Conservation (phyloP, 1,284 basidiomycete genomes). For the Trametes hirsuta region DNA sequence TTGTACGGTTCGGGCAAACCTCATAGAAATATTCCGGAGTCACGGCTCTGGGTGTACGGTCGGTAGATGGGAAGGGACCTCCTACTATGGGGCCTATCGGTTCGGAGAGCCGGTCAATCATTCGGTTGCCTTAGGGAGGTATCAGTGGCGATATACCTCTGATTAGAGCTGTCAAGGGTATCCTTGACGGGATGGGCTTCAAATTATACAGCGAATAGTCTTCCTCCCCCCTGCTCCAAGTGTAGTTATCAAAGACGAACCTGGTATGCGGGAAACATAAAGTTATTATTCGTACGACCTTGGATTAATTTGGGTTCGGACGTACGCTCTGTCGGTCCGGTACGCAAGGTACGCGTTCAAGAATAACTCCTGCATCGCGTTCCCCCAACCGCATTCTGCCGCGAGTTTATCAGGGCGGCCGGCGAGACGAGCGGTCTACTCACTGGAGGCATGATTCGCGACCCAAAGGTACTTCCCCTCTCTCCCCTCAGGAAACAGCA, state of each 20-base stretch:
- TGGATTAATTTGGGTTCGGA: background rate
- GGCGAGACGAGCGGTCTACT: slow-evolving; percentile 8
- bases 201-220: slow-evolving; percentile 37
- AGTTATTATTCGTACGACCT: slow-evolving; percentile 4
- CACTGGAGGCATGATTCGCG: slow-evolving; percentile 49
- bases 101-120: slow-evolving; percentile 18
- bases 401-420: slow-evolving; percentile 24
- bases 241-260: slow-evolving; percentile 45
- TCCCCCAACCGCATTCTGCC: slow-evolving; percentile 44
- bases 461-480: slow-evolving; percentile 49
- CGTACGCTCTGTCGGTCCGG: slow-evolving; percentile 38
- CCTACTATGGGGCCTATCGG: slow-evolving; percentile 43
- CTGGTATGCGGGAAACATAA: slow-evolving; percentile 20
- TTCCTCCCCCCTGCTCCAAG: slow-evolving; percentile 36
- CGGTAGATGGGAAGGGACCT: slow-evolving; percentile 36
- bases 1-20: slow-evolving; percentile 40
- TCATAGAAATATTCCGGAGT: slow-evolving; percentile 38
- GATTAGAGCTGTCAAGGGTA: slow-evolving; percentile 39
- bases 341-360: slow-evolving; percentile 40
- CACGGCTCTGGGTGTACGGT: slow-evolving; percentile 40
- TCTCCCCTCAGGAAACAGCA: slow-evolving; percentile 44
- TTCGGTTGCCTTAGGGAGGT: slow-evolving; percentile 4
- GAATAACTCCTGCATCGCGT: slow-evolving; percentile 46
- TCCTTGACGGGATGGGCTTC: slow-evolving; percentile 39
- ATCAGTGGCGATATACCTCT: slow-evolving; percentile 25